Conservation (phyloP, 1,284 basidiomycete genomes). For the Ustilago cynodontis region DNA sequence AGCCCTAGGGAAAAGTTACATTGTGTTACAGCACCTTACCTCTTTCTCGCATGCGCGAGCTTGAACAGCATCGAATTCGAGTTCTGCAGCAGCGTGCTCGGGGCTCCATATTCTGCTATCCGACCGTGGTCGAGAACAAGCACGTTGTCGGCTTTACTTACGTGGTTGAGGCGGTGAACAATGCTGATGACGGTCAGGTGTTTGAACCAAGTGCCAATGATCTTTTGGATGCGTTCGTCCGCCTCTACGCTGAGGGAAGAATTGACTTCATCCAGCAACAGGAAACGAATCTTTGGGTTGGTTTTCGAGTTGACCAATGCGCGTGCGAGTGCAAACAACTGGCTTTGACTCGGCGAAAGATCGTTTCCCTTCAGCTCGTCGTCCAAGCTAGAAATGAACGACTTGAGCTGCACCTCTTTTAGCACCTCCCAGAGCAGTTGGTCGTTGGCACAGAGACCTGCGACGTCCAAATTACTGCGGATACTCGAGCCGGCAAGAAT, state of each 20-base stretch:
- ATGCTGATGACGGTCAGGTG: background rate
- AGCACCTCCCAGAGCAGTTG: background rate
- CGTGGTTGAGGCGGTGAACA: background rate
- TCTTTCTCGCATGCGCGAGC: too few relatives aligned
- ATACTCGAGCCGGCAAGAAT: background rate
- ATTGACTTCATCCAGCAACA: constrained; percentile 73
- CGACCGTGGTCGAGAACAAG: too few relatives aligned
- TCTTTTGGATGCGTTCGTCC: constrained; percentile 3
- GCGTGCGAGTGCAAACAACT: constrained; percentile 72
- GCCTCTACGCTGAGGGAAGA: constrained; percentile 44
- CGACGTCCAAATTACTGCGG: background rate
- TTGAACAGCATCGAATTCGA: too few relatives aligned
- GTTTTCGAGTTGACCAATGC: constrained; percentile 73
- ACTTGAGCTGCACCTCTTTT: background rate
- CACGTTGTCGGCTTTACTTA: too few relatives aligned
- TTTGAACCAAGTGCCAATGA: background rate
- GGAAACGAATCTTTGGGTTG: constrained; percentile 56
- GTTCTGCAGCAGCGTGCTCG: too few relatives aligned
- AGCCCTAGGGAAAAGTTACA: too few relatives aligned
- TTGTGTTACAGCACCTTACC: too few relatives aligned
- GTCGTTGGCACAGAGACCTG: background rate
- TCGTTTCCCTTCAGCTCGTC: background rate
- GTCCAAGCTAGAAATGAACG: background rate
- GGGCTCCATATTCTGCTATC: too few relatives aligned
- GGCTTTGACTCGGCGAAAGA: constrained; percentile 62